These are phyloP conservation scores for Ophiostoma pallidulum DNA, from an alignment of 2,329 filamentous ascomycete genomes.

Conservation along the genomic window DNA sequence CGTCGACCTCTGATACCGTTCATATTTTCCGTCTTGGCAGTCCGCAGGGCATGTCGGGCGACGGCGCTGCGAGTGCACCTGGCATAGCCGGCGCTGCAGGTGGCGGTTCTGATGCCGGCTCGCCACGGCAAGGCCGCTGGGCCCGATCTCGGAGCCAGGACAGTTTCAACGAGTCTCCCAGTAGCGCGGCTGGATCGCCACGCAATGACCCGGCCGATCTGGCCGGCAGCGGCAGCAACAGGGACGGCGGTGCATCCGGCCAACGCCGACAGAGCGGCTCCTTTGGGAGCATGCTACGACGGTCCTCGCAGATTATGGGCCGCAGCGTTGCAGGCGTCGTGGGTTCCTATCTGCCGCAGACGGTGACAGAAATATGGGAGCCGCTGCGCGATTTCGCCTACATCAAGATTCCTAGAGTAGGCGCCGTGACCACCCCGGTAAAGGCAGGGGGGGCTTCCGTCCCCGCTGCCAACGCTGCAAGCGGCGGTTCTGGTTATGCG, in stretches of 20 bases:
- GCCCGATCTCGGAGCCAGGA: conserved; percentile 44
- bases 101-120: conserved; percentile 27
- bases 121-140: conserved; percentile 42
- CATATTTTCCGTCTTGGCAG: conserved; percentile 80
- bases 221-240: conserved; percentile 14
- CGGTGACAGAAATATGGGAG: conserved; percentile 97
- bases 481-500: conserved; percentile 8
- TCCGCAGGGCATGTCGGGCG: conserved; percentile 27
- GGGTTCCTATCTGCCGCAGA: conserved; percentile 83
- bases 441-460: conserved; percentile 18
- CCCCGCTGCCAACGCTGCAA: conserved; percentile 14
- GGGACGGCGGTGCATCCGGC: conserved; percentile 20
- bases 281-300: conserved; percentile 81
- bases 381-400: conserved; percentile 90
- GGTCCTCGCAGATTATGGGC: conserved; percentile 89
- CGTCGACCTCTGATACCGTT: conserved; percentile 90
- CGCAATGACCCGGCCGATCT: conserved; percentile 39
- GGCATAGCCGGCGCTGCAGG: neutral
- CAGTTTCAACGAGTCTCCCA: conserved; percentile 44
- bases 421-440: conserved; percentile 19
- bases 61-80: conserved; percentile 9
- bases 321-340: conserved; percentile 81
- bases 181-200: conserved; percentile 34
- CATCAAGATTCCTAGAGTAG: conserved; percentile 73
- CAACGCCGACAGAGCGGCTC: conserved; percentile 57